Base-by-base conservation (phyloP, 805 yeast species). In the Torulaspora microellipsoides region DNA sequence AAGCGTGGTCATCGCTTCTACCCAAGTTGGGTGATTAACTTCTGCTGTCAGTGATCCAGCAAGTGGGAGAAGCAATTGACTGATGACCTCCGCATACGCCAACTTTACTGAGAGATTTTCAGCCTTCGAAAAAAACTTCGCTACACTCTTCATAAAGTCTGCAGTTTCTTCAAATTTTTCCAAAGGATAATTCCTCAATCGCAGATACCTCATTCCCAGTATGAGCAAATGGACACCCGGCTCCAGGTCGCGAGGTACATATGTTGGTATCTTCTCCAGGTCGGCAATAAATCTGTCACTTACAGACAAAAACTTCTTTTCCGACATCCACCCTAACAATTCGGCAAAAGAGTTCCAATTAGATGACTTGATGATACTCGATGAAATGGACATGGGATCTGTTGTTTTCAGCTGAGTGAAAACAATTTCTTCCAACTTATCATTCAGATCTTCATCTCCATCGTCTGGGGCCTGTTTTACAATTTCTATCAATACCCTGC, bases 21-120 rank as follows among this genome's bases (percentile, higher is more conserved):
- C 81, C 99, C 99, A 93, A 1, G 84, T 80, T 3, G 99, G 99
- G 61, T 91, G 95, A 57, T 93, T 91, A 0, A 88, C 90, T 60
- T 93, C 99, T 0, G 96, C 98, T 0, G 96, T 87, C 27, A 90
- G 72, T 1, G 80, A 72, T 8, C 87, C 91, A 0, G 97, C 95
- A 17, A 93, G 63, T 0, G 97, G 95, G 32, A 88, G 67, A 2
- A 93, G 66, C 20, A 93, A 73, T 41, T 78, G 81, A 43, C 83
- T 75, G 31, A 90, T 70, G 1, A 88, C 95, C 51, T 88, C 95
- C 36, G 93, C 85, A 59, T 91, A 95, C 1, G 95, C 90, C 45
- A 77, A 71, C 28, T 80, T 71, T 1, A 91, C 72, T 3, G 80
- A 73, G 40, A 80, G 79, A 49, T 83, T 85, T 31, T 74, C 78